A percentile compares a stretch with the other conserved stretches of the same genome.
Evolutionary conservation across 202 grass and related monocot species (phyloP).

Genomic region (Schoenoplectus triqueter): DNA sequence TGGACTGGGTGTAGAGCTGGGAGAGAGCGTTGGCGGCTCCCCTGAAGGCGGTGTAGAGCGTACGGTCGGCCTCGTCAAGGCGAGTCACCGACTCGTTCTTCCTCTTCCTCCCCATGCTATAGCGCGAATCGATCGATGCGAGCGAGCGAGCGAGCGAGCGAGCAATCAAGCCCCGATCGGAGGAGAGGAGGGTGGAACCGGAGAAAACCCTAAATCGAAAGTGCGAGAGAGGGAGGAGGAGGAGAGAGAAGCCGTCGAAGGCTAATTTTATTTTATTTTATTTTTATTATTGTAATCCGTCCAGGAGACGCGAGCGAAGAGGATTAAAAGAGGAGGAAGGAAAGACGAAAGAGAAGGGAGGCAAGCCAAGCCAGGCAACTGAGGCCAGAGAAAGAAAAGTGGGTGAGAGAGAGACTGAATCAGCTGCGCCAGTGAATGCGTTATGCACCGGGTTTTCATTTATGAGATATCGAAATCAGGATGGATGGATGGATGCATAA

Average conservation of each 20-base stretch:
- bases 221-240: neutral
- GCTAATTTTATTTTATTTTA: constrained; percentile 13
- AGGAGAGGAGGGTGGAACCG: constrained; percentile 11
- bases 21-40: constrained; percentile 89
- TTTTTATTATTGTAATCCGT: neutral
- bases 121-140: constrained; percentile 26
- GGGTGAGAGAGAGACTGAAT: neutral
- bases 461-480: neutral
- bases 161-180: constrained; percentile 17
- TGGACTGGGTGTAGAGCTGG: constrained; percentile 85
- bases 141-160: neutral
- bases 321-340: constrained; percentile 28
- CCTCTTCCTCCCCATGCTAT: constrained; percentile 69
- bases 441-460: neutral
- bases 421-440: neutral
- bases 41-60: constrained; percentile 82
- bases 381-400: neutral
- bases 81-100: constrained; percentile 68
- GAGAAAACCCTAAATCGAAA: constrained; percentile 40
- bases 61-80: constrained; percentile 86
- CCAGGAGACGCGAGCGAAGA: neutral
- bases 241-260: neutral
- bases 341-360: neutral
- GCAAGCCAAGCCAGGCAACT: too few relatives aligned
- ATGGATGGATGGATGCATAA: neutral